phyloP scores from a whole-genome alignment of 495 filamentous ascomycete genomes.

The Podospora tetraspora region DNA sequence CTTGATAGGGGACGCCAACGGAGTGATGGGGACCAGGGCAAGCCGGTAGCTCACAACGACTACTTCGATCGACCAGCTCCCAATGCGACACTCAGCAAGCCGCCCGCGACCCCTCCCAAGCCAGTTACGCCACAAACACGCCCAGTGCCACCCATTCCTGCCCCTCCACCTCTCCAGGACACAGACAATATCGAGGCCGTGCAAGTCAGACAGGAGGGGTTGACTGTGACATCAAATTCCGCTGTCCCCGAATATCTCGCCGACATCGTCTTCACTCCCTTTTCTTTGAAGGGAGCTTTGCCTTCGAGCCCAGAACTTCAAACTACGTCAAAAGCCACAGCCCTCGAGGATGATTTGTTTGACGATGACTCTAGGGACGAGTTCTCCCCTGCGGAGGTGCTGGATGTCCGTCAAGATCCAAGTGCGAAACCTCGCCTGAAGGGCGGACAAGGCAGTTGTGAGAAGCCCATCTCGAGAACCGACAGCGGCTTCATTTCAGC shows the following conservation, averaged over 20 bases:
- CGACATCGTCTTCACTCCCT: constrained; percentile 28
- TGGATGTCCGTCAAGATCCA: constrained; percentile 39
- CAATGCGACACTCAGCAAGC: not conserved
- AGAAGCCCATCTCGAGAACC: constrained; percentile 29
- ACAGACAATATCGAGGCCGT: not conserved
- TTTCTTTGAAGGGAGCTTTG: constrained; percentile 23
- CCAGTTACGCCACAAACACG: constrained; percentile 14
- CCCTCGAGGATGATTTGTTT: constrained; percentile 45
- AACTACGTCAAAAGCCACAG: constrained; percentile 44
- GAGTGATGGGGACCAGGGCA: not conserved
- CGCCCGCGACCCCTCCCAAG: not conserved
- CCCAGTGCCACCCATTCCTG: constrained; percentile 6
- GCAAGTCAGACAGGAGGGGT: not conserved
- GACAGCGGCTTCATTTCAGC: constrained; percentile 41
- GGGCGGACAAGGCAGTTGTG: constrained; percentile 10
- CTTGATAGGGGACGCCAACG: constrained; percentile 21
- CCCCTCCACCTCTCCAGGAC: not conserved
- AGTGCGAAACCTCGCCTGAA: constrained; percentile 34
- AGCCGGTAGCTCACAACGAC: constrained; percentile 6
- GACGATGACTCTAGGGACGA: constrained; percentile 36
- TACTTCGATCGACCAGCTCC: constrained; percentile 15
- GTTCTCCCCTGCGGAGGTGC: constrained; percentile 31
- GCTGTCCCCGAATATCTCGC: constrained; percentile 24
- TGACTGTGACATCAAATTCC: not conserved
- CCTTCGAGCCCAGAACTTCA: constrained; percentile 31